phyloP scores from a whole-genome alignment of 345 rosid species.

The Populus davidiana region DNA sequence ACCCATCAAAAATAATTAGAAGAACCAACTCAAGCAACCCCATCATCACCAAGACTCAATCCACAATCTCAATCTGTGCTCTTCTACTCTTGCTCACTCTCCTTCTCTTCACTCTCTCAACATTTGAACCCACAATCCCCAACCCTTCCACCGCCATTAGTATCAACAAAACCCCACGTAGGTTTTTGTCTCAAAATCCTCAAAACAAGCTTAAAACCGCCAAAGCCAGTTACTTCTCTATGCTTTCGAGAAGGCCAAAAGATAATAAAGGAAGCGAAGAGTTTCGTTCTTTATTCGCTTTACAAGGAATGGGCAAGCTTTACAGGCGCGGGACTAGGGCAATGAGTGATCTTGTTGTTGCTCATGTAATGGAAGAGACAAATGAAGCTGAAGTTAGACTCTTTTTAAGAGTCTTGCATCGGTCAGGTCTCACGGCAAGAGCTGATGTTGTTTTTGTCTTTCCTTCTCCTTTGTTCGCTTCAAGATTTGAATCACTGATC shows the following conservation, averaged over 20 bases:
- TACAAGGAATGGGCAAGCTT: conserved; percentile 67
- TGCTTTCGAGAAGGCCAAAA: background rate
- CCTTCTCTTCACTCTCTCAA: conserved; percentile 82
- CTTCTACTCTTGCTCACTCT: conserved; percentile 66
- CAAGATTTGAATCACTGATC: conserved; percentile 40
- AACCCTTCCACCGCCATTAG: conserved; percentile 8
- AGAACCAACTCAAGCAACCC: conserved; percentile 43
- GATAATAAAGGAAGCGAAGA: background rate
- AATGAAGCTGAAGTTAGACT: conserved; percentile 50
- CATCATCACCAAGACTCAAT: conserved; percentile 66
- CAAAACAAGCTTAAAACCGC: background rate
- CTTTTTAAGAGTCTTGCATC: conserved; percentile 55
- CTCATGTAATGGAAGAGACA: conserved; percentile 56
- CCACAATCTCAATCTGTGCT: conserved; percentile 74
- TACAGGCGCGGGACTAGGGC: conserved; percentile 55
- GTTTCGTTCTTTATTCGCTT: conserved; percentile 30
- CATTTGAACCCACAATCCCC: conserved; percentile 59
- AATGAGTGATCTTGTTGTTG: conserved; percentile 56
- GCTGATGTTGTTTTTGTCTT: conserved; percentile 64
- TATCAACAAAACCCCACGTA: conserved; percentile 13
- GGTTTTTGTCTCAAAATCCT: conserved; percentile 15
- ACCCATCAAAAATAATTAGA: conserved; percentile 15
- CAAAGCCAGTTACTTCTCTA: background rate
- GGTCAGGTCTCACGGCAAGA: conserved; percentile 62
- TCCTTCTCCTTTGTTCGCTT: conserved; percentile 21